Evolutionary conservation across 2,329 filamentous ascomycete species (phyloP), one percentile per base, ranked within the genome.

Genomic region (Colletotrichum siamense): DNA sequence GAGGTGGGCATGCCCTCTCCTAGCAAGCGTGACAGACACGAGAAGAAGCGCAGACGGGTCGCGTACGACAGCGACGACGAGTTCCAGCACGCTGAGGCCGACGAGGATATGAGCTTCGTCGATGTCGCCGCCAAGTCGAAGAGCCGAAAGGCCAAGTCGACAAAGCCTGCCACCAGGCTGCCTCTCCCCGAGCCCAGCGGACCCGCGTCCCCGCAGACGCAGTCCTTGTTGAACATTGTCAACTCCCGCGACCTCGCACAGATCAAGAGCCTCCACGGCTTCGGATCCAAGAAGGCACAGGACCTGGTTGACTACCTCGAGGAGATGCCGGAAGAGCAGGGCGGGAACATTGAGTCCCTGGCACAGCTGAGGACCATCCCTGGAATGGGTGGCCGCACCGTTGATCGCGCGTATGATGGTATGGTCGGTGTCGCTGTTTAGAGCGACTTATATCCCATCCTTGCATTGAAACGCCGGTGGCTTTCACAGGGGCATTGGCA

Each of bases 241-340:
- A 96, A 96, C 86, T 95, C 93, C 24, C 90, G 93, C 65, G 92
- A 96, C 77, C 84, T 94, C 22, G 86, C 86, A 16, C 88, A 91
- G 81, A 95, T 96, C 83, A 91, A 90, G 80, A 86, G 91, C 5
- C 87, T 96, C 2, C 92, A 92, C 52, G 94, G 94, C 3, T 92
- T 96, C 13, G 94, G 94, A 1, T 88, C 91, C 2, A 95, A 95
- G 86, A 94, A 93, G 82, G 94, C 94, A 0, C 85, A 87, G 57
- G 91, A 92, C 78, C 82, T 93, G 39, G 88, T 93, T 7, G 89
- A 91, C 66, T 89, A 89, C 77, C 82, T 93, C n/a, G 88, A 89
- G 61, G 80, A 87, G 24, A 84, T 86, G 75, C 82, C 81, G 10
- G 85, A 88, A 36, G 85, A 85, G 10, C 86, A 86, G 7, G 85